phyloP scores from a whole-genome alignment of 805 yeast species.

The Metschnikowia reukaufii region DNA sequence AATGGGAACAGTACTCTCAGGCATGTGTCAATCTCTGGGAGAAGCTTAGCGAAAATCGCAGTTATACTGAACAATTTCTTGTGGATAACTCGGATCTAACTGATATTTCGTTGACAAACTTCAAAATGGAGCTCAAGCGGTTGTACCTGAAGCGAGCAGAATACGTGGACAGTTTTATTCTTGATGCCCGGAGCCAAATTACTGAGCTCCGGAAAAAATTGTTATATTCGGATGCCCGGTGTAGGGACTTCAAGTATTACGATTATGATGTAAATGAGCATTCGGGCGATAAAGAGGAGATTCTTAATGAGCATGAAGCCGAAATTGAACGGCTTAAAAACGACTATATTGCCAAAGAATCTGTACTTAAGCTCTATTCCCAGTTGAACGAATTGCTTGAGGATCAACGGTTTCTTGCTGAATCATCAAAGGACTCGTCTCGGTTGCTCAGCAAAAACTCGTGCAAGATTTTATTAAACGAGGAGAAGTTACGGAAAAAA shows the following conservation, averaged over 20 bases:
- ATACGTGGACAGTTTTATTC: slow-evolving; percentile 66
- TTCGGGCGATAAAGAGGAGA: slow-evolving; percentile 52
- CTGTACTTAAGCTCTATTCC: slow-evolving; percentile 55
- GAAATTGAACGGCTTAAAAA: slow-evolving; percentile 55
- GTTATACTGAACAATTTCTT: slow-evolving; percentile 44
- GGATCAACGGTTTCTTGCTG: slow-evolving; percentile 64
- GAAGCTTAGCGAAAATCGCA: slow-evolving; percentile 50
- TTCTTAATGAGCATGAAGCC: slow-evolving; percentile 61
- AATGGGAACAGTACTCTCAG: slow-evolving; percentile 31
- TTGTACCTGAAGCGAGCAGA: slow-evolving; percentile 60
- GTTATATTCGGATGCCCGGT: slow-evolving; percentile 55
- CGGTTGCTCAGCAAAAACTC: slow-evolving; percentile 73
- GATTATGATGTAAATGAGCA: slow-evolving; percentile 35
- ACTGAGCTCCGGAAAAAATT: slow-evolving; percentile 61
- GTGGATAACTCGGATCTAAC: slow-evolving; percentile 48
- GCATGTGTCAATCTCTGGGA: slow-evolving; percentile 56
- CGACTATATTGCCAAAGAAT: slow-evolving; percentile 51
- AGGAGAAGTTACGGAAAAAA: slow-evolving; percentile 72
- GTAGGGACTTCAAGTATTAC: slow-evolving; percentile 46
- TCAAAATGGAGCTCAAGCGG: slow-evolving; percentile 55
- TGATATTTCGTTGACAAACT: slow-evolving; percentile 45
- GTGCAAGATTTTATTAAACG: slow-evolving; percentile 74
- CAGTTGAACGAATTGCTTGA: slow-evolving; percentile 53
- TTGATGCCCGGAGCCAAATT: slow-evolving; percentile 59
- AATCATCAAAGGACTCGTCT: slow-evolving; percentile 76